Evolutionary conservation across 371 early-diverging fungal genomes (phyloP), one percentile per base, ranked within the genome.

Genomic region (Mucor indicus): DNA sequence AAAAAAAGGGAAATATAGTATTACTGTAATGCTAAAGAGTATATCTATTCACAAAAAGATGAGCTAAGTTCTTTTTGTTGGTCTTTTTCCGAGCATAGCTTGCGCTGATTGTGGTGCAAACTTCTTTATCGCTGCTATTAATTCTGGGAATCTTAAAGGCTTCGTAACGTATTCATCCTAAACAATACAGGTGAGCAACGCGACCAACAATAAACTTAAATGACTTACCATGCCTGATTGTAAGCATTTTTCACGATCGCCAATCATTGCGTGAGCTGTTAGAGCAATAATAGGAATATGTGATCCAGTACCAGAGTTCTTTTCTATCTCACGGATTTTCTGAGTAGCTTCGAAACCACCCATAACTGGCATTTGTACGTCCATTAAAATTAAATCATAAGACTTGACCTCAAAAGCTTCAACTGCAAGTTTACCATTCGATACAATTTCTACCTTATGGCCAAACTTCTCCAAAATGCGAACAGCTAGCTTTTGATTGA

Each of bases 221-320:
- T 1, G 27, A 36, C 59, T 46, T 66, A 78, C 87, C 90, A 90
- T 89, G 33, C 87, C 88, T 31, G 85, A 67, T 13, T 67, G 60
- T 40, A 90, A 61, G 50, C 90, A 89, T 48, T 82, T 84, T 57
- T 90, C 88, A 45, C 87, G 71, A 60, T 88, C 89, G 15, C 87
- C 89, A 51, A 83, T 80, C 86, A 90, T 87, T n/a, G 90, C 90
- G 50, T 86, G 85, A 1, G 90, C 90, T 3, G 90, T 88, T 36
- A 90, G 60, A 11, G 90, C 90, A 47, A 90, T 83, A 32, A 90
- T 88, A 0, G 87, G 88, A 12, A 81, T 72, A 43, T 72, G 85
- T 13, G 72, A 66, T 19, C 51, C 55, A 16, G 56, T 73, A 21
- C 67, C 72, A 25, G 50, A 48, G 40, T 53, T 55, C n/a, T 55